Base-by-base conservation (phyloP, 805 yeast genomes). In the Candida lessepsii region DNA sequence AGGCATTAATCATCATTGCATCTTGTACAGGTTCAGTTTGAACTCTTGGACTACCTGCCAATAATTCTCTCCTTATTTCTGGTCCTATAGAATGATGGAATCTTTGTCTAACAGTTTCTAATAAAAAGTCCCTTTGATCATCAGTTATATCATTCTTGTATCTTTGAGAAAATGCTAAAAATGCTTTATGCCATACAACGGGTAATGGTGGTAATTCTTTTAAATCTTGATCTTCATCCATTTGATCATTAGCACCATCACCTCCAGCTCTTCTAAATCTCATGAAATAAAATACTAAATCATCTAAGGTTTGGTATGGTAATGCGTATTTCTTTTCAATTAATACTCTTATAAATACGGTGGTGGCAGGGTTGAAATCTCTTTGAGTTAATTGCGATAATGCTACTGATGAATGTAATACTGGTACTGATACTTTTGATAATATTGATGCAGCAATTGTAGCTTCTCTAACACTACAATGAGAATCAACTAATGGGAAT, bases 131-230 rank as follows among this genome's bases (percentile, higher is more conserved):
- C 60, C 96, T 78, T 71, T 93, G 99, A 60, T 93, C 99, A 53
- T 88, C 96, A n/a, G 99, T 93, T 44, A 93, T 87, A 71, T 93
- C 99, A 58, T 93, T 91, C 63, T 91, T 93, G 61, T 93, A 93
- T 49, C 96, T 76, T 67, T 90, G 97, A 25, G 97, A 96, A 69
- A 93, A 93, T 2, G 93, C 83, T 42, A 93, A 72, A 57, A 93
- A 85, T 2, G 97, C 91, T 61, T 91, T 95, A 61, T 95, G 98
- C 98, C 99, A 93, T 26, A 91, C 91, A 13, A 93, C 86, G 6
- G 99, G 98, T 57, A 93, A 73, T 36, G 76, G 76, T 18, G 83
- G 80, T n/a, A 70, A 56, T 30, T 50, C 37, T 9, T 33, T 18
- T 9, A 27, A 27, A 3, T 29, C 36, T 20, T 35, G 31, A 16